Conservation (phyloP, 2,329 filamentous ascomycete genomes). For the Colletotrichum sp. region DNA sequence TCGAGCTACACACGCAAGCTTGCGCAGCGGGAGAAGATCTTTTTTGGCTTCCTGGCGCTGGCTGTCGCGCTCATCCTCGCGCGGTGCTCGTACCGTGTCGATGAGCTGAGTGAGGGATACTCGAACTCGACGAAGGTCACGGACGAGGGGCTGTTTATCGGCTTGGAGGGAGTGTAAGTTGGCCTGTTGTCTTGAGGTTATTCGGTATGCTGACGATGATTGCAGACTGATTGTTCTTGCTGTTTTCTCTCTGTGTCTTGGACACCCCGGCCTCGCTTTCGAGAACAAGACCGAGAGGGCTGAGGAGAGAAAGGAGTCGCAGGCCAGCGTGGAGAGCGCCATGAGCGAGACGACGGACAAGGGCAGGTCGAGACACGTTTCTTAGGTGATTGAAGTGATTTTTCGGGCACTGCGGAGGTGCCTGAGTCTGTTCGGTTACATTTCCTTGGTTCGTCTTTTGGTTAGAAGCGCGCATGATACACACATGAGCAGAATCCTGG, state of each 20-base stretch:
- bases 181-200: not conserved
- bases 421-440: fast-evolving
- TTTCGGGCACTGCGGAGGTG: fast-evolving
- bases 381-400: not conserved
- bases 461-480: not conserved
- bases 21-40: conserved; percentile 39
- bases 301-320: not conserved
- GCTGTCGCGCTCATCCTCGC: conserved; percentile 65
- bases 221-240: conserved; percentile 41
- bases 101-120: conserved; percentile 69
- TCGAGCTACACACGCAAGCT: conserved; percentile 16
- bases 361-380: not conserved
- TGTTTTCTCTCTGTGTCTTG: conserved; percentile 39
- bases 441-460: not conserved
- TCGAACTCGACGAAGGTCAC: conserved; percentile 53
- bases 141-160: conserved; percentile 57
- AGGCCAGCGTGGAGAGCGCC: conserved; percentile 1
- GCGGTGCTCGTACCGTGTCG: conserved; percentile 66
- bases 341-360: not conserved
- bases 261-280: conserved; percentile 47
- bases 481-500: not conserved
- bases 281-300: not conserved
- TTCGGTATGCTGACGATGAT: not conserved
- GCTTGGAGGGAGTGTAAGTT: conserved; percentile 53
- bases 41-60: conserved; percentile 54